Percentiles rank a stretch among this genome's conserved stretches.
Conservation (phyloP, 1,284 basidiomycete genomes). For the Rugosomyces carneus region DNA sequence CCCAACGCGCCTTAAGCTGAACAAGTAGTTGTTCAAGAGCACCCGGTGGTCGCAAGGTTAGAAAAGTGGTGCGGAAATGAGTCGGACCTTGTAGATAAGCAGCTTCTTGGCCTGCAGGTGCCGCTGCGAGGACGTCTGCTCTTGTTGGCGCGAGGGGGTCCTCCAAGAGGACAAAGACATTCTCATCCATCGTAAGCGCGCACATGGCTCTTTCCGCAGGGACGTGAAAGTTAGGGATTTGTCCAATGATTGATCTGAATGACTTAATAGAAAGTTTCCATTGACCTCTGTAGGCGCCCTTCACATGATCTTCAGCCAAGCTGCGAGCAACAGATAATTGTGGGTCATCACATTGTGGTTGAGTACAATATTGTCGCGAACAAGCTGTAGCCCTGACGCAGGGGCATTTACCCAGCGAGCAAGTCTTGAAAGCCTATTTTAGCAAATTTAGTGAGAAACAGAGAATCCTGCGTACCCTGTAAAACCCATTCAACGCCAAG, state of each 20-base stretch:
- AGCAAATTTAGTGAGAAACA: slow-evolving; percentile 9
- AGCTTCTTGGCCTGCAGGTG: slow-evolving; percentile 33
- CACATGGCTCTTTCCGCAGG: slow-evolving; percentile 64
- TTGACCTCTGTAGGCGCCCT: slow-evolving; percentile 54
- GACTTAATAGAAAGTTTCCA: slow-evolving; percentile 68
- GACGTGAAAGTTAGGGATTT: slow-evolving; percentile 43
- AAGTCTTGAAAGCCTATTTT: slow-evolving; percentile 35
- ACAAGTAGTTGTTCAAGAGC: slow-evolving; percentile 65
- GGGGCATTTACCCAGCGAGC: slow-evolving; percentile 79
- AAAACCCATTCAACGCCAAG: slow-evolving; percentile 52
- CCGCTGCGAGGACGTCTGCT: slow-evolving; percentile 47
- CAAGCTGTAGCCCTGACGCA: slow-evolving; percentile 57
- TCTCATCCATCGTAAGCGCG: slow-evolving; percentile 68
- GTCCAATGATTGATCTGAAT: slow-evolving; percentile 60
- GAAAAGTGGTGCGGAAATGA: slow-evolving; percentile 68
- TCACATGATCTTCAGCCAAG: background rate
- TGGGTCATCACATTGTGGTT: slow-evolving; percentile 59
- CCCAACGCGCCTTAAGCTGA: slow-evolving; percentile 69
- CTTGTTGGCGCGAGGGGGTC: slow-evolving; percentile 64
- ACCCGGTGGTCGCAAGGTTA: slow-evolving; percentile 65
- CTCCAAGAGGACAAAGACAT: slow-evolving; percentile 70
- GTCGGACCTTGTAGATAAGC: slow-evolving; percentile 41
- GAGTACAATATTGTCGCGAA: slow-evolving; percentile 57
- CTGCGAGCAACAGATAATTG: background rate
- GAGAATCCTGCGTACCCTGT: slow-evolving; percentile 41